Conservation (phyloP, 2,329 filamentous ascomycete genomes). For the Neopestalotiopsis sp. region DNA sequence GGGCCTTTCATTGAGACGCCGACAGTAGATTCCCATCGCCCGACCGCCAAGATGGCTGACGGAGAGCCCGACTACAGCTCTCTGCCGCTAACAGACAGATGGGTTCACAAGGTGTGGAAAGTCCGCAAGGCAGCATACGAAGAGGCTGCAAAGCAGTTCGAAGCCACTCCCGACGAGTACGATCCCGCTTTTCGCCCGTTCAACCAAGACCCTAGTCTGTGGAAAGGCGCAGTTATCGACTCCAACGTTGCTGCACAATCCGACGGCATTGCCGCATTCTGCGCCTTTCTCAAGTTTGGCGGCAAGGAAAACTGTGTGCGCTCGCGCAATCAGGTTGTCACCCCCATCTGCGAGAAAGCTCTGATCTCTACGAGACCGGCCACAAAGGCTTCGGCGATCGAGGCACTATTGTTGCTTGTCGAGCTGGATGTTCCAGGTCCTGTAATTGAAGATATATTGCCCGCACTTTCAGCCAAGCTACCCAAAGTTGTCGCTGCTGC, state of each 20-base stretch:
- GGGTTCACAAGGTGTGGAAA: constrained; percentile 96
- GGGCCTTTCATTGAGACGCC: constrained; percentile 3
- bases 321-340: constrained; percentile 77
- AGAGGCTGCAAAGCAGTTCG: constrained; percentile 86
- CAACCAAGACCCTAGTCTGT: constrained; percentile 79
- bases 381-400: constrained; percentile 84
- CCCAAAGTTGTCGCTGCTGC: constrained; percentile 81
- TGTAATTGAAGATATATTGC: constrained; percentile 88
- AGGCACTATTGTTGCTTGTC: constrained; percentile 86
- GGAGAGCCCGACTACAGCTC: constrained; percentile 82
- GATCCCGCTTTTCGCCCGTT: constrained; percentile 89
- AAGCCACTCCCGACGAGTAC: constrained; percentile 81
- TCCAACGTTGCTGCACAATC: constrained; percentile 97
- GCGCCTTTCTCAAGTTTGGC: constrained; percentile 90
- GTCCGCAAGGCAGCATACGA: constrained; percentile 95
- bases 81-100: constrained; percentile 79
- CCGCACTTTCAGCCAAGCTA: constrained; percentile 82
- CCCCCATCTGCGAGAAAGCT: constrained; percentile 88
- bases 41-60: constrained; percentile 69
- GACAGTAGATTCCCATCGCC: constrained; percentile 5
- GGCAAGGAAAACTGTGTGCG: constrained; percentile 79
- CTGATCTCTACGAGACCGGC: constrained; percentile 85
- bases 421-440: constrained; percentile 87
- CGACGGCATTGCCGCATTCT: constrained; percentile 86
- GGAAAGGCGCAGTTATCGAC: constrained; percentile 92